phyloP scores from a whole-genome alignment of 768 basidiomycete genomes.

The Rhodotorula taiwanensis region DNA sequence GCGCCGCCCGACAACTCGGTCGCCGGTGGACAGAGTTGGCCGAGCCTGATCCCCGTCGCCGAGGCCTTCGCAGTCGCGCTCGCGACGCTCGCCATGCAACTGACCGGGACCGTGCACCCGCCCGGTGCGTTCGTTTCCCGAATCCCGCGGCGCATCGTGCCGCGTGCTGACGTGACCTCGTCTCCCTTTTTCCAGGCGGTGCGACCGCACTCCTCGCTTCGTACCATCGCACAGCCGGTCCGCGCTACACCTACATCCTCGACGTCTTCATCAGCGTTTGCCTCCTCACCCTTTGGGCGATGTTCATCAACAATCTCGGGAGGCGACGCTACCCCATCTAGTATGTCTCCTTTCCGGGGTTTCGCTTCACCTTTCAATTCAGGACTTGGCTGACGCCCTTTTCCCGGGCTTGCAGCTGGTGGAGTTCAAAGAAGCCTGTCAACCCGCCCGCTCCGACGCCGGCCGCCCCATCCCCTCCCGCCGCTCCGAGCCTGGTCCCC shows the following conservation, averaged over 20 bases:
- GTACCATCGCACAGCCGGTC: neutral
- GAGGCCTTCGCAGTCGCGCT: constrained; percentile 14
- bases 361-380: no score
- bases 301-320: constrained; percentile 24
- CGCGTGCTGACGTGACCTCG: neutral
- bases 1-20: neutral
- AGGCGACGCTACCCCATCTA: constrained; percentile 14
- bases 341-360: no score
- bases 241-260: constrained; percentile 21
- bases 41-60: constrained; percentile 7
- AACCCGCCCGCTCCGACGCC: neutral
- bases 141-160: accelerated
- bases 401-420: neutral
- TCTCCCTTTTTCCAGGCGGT: neutral
- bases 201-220: constrained; percentile 27
- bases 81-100: constrained; percentile 15
- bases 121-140: constrained; percentile 3
- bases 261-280: constrained; percentile 22
- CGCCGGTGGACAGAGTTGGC: neutral
- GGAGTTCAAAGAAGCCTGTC: neutral
- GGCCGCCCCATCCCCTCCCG: no score
- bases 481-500: no score
- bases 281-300: constrained; percentile 18
- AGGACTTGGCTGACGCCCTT: neutral
- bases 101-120: constrained; percentile 31